These are phyloP conservation scores for Mycena belliarum DNA, from an alignment of 768 basidiomycete genomes.

Conservation along the genomic window DNA sequence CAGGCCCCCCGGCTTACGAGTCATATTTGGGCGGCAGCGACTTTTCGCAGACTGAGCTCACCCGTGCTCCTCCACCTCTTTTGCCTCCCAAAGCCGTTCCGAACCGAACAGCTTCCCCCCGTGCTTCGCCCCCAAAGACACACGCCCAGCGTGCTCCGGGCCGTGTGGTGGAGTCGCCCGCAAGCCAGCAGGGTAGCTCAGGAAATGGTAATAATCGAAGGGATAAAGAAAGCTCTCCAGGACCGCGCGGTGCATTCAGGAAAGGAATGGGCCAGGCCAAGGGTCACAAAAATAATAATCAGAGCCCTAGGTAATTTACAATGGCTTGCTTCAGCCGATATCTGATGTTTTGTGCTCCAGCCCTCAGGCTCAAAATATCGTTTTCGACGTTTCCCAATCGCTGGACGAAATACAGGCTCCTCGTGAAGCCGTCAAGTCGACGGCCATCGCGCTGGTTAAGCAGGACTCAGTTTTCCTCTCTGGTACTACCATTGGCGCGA, in stretches of 20 bases:
- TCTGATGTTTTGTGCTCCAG: conserved; percentile 34
- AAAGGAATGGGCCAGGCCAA: conserved; percentile 39
- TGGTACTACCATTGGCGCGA: conserved; percentile 86
- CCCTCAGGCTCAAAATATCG: conserved; percentile 63
- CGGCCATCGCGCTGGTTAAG: conserved; percentile 85
- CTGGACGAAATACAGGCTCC: conserved; percentile 77
- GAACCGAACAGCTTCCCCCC: conserved; percentile 53
- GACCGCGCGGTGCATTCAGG: conserved; percentile 47
- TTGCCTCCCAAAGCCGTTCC: conserved; percentile 60
- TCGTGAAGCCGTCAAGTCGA: conserved; percentile 80
- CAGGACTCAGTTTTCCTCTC: conserved; percentile 84
- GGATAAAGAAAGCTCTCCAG: conserved; percentile 75
- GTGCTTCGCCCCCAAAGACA: conserved; percentile 66
- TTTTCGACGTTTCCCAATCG: conserved; percentile 74
- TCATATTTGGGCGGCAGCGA: conserved; percentile 45
- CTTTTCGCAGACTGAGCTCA: conserved; percentile 46
- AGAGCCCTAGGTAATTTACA: conserved; percentile 58
- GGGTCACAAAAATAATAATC: conserved; percentile 46
- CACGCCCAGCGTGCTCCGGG: conserved; percentile 51
- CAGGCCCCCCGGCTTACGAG: conserved; percentile 46
- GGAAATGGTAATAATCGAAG: conserved; percentile 37
- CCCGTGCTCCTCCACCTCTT: conserved; percentile 58
- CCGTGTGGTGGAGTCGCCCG: conserved; percentile 53
- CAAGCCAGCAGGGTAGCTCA: conserved; percentile 40
- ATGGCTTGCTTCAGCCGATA: not conserved